Base-by-base conservation (phyloP, 2,329 filamentous ascomycete species). In the Alternaria solani region DNA sequence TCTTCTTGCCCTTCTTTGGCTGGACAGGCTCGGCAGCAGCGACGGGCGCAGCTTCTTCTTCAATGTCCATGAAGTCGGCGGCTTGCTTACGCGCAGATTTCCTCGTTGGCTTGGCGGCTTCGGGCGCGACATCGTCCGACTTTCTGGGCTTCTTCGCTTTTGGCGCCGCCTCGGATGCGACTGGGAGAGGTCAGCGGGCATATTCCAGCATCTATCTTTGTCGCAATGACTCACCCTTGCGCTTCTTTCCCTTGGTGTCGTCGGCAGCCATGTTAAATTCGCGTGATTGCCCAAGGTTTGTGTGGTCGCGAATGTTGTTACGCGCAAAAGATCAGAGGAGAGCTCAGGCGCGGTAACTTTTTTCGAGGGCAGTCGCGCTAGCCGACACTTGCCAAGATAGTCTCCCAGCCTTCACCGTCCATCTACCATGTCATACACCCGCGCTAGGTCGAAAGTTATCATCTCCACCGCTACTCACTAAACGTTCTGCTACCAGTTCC, bases 191-290 rank as follows among this genome's bases (percentile, higher is more conserved):
- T 69, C 59, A 63, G 64, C 48, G n/a, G 25, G 12, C 4, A 64
- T 63, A 38, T 23, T 23, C 8, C 49, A 30, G 25, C 12, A 57
- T 51, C 61, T 26, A 2, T 28, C 16, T 34, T 32, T 12, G 6
- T 49, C 11, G 42, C 26, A n/a, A 48, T 9, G 1, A 38, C 72
- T 41, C 75, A 84, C 84, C 81, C 72, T 85, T 86, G 77, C 83
- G 82, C 82, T 87, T 87, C 74, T 84, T 87, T 41, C 78, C 79
- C 68, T 84, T 85, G 65, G 80, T 78, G 34, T 75, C 73, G 70
- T 84, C 84, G 64, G 81, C 81, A 55, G 83, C 84, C 85, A 87
- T 87, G 78, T 72, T 76, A 57, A 59, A 20, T 53, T 53, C 39
- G 38, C 56, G 49, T 63, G 49, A 61, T 55, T 60, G 59, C 52